Evolutionary conservation across 2,329 filamentous ascomycete genomes (phyloP), one percentile per base, ranked within the genome.

Genomic region (Fusarium sp.): DNA sequence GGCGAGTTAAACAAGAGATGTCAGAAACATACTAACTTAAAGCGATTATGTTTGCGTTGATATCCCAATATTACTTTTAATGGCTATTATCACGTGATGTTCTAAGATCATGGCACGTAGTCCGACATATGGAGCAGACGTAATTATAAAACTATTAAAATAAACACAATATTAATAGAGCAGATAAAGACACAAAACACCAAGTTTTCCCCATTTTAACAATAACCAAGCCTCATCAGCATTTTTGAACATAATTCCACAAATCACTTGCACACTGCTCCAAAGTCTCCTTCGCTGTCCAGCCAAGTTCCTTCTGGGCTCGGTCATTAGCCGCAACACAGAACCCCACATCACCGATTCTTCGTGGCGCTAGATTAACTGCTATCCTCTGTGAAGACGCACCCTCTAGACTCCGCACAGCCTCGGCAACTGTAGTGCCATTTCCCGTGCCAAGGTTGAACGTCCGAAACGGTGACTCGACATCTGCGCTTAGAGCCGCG

Each of bases 401-500:
- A 5, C 64, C 67, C 61, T 83, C 53, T 78, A 83, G 79, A 30
- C 79, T 81, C 40, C 69, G 69, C 22, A 85, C 79, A 8, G 83
- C 82, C 57, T 85, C 82, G 16, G 80, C 74, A 4, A 85, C 83
- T 0, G 83, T 84, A 11, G 82, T 80, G 7, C 83, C 83, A 30
- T 75, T 80, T 25, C 83, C 83, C 20, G 80, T 82, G 20, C 83
- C 83, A 9, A 85, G 76, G 66, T 84, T 85, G 71, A 82, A 85
- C 11, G 81, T 80, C 40, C 82, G 79, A 74, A 82, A 84, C 4
- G 69, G 60, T 18, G 54, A 66, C 7, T 69, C 59, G 25, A 70
- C 65, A 32, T 79, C 77, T 24, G 82, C 72, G 47, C 75, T 71
- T 22, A 90, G 81, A 4, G 90, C 90, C 11, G 89, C 87, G 46